Evolutionary conservation across 129 eudicot genomes (phyloP), one percentile per base, ranked within the genome.

Genomic region (Dittrichia graveolens): DNA sequence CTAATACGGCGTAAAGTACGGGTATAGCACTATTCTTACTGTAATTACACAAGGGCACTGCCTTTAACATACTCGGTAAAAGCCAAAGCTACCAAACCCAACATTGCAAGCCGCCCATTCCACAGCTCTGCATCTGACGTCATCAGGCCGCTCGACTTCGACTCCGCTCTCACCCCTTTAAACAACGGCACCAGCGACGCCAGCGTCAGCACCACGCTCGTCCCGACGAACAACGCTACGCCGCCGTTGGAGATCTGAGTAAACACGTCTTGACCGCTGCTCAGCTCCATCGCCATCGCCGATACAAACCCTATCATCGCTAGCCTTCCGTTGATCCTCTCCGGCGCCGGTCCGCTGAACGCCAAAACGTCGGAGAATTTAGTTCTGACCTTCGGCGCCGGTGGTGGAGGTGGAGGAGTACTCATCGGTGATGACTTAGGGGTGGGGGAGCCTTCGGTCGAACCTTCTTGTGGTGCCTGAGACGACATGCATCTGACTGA

Each of bases 321-420:
- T 0, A 92, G 54, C 69, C 98, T 77, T 7, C 98, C 98, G 77
- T 92, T 89, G 73, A 89, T 89, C 72, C 96, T 77, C 72, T 92
- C 98, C 6, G 98, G 98, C 47, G 83, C 96, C 0, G 98, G 96
- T 12, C 98, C 98, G 35, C 96, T 74, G 85, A 92, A 92, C 16
- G 95, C 89, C 7, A 92, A 58, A 9, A 92, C 68, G 72, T 92
- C 96, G 2, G 58, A 40, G 34, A 92, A 85, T 4, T 78, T 78
- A 0, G 96, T 87, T 66, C 91, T 92, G 2, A 78, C 78, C 73
- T 86, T 86, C 0, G 83, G 85, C 2, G 84, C 59, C 10, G 80
- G 76, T 0, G 83, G 84, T 0, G 84, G 73, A 18, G 80, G 76
- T 0, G 83, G 84, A 0, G 84, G 73, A 18, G 45, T 70, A 6